Evolutionary conservation across 139 green algal species (phyloP), one percentile per base, ranked within the genome.

Genomic region (Tetradesmus obliquus): DNA sequence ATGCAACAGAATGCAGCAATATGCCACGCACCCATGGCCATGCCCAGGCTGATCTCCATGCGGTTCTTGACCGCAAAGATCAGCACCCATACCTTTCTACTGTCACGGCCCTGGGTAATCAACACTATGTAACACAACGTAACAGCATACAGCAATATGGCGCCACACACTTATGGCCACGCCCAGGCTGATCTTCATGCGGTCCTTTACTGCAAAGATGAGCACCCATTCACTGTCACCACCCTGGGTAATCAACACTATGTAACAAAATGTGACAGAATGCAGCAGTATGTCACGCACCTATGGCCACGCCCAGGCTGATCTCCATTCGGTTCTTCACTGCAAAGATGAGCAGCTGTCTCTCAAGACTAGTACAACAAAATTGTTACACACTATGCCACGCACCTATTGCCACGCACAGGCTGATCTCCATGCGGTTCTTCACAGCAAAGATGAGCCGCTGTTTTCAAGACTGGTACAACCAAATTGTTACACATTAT

Each of bases 151-250:
- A 45, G 32, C 32, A 45, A 45, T 45, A n/a, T n/a, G n/a, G n/a
- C n/a, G n/a, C n/a, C n/a, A n/a, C 92, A 20, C 45, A 92, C 97
- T 97, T 66, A 99, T 92, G 1, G 97, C 97, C 24, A 99, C 95
- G 0, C 95, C 96, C 22, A 99, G 96, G 3, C 96, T 95, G 51
- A 99, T 95, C 91, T 99, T 97, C 92, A 99, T 98, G 79, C 97
- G 96, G 92, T 99, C 96, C 86, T 97, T 98, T 32, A 96, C 93
- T 3, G 97, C 97, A 90, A 99, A 97, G 82, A 99, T 95, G 20
- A 99, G 94, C 0, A 97, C 97, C 3, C 95, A 97, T 84, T 97
- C 97, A 94, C 99, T 97, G 94, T 99, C 97, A n/a, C n/a, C n/a
- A n/a, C n/a, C n/a, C n/a, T n/a, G n/a, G n/a, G n/a, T n/a, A n/a